Base-by-base conservation (phyloP, 2,329 filamentous ascomycete species). In the Aspergillus felis region DNA sequence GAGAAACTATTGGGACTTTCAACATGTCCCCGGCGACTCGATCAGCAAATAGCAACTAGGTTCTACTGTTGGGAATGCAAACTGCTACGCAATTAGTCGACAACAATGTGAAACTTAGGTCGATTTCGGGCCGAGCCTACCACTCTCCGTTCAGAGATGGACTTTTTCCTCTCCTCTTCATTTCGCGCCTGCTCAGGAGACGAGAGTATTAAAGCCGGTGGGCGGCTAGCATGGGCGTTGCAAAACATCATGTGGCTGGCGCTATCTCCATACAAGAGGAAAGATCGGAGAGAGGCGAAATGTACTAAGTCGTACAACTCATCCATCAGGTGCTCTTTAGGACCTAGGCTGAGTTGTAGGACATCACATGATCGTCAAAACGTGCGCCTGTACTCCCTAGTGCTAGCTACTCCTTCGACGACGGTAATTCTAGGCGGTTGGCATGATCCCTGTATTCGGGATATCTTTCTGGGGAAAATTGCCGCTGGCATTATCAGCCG, bases 361-460 rank as follows among this genome's bases (percentile, higher is more conserved):
- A 59, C 54, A 68, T 70, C 66, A 70, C 68, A 65, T 69, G 68
- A 68, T 67, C 63, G 58, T 53, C 57, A 57, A 67, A 68, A 68
- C 65, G 63, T 69, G 66, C 61, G 50, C 55, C 52, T 59, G 61
- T 67, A 61, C 54, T 58, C 51, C 58, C 59, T 67, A 61, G 8
- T 22, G 20, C 42, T 20, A 20, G 10, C 5, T 25, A 54, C 49
- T 51, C 52, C 55, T 32, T 44, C 51, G 54, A 42, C 47, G 53
- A 49, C 46, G 41, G 42, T 55, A 38, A 38, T n/a, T 17, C 32
- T 6, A 38, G 32, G 32, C 5, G 32, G 14, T 2, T 38, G 14
- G 3, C 32, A 38, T 17, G 32, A 17, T 38, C 14, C 14, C 14
- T 17, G 32, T 38, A 32, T 4, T 10, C 32, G 7, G 32, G 6